A percentile compares a stretch with the other conserved stretches of the same genome.
These are phyloP conservation scores for Breviolum minutum DNA, from an alignment of 73 alveolate genomes.

Conservation along the genomic window DNA sequence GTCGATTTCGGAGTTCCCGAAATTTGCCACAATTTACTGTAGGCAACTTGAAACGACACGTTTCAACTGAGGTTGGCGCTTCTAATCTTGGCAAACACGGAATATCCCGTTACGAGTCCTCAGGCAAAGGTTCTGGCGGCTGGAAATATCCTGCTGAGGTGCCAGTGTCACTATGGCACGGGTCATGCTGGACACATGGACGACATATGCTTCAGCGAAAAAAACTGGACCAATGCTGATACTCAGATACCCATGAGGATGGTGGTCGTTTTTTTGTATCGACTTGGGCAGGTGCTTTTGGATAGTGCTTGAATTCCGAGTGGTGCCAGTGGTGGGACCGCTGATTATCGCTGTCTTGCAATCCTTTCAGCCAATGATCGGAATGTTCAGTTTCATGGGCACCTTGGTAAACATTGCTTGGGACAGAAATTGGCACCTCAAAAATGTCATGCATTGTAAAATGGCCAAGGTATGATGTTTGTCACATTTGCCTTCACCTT, in stretches of 20 bases:
- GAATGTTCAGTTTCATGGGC: constrained; percentile 79
- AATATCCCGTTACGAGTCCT: neutral
- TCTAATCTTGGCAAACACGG: neutral
- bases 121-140: constrained; percentile 83
- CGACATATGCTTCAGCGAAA: neutral
- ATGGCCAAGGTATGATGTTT: constrained; percentile 71
- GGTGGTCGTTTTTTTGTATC: neutral
- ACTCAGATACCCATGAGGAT: neutral
- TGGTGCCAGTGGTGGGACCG: constrained; percentile 63
- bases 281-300: constrained; percentile 52
- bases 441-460: no score
- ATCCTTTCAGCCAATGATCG: constrained; percentile 73
- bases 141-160: constrained; percentile 49
- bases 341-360: constrained; percentile 74
- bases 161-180: neutral
- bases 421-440: neutral
- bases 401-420: neutral
- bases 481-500: constrained; percentile 86
- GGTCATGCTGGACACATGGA: no score
- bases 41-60: no score
- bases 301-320: constrained; percentile 53
- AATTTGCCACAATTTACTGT: no score
- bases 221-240: neutral
- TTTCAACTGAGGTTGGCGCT: constrained; percentile 44
- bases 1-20: no score